Evolutionary conservation across 257 asterid genomes (phyloP), one percentile per base, ranked within the genome.

Genomic region (Apocynum venetum): DNA sequence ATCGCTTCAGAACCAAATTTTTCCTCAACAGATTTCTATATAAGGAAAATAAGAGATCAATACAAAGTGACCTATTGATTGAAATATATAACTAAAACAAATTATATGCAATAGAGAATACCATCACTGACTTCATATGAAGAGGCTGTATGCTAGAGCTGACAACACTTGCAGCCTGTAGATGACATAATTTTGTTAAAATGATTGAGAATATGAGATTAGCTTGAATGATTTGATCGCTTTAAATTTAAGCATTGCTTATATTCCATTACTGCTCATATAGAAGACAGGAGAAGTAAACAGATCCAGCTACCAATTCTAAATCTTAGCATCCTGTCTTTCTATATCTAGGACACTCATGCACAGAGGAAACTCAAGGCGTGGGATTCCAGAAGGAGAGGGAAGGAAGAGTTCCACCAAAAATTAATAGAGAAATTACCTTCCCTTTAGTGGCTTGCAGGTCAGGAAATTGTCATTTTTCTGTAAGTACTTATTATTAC

Each of bases 71-170:
- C 35, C 0, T 51, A n/a, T 59, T 72, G 55, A 35, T 53, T 75
- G 61, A 69, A 44, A 44, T 72, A 49, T 76, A 25, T 20, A 76
- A 11, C 35, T 64, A 4, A 17, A 38, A 19, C 14, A 3, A 71
- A 65, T 47, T 19, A 46, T 53, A 53, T 41, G 65, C 48, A 56
- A n/a, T 69, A 64, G 72, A 67, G 77, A 85, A 76, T 77, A 93
- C 97, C 90, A 86, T 84, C 76, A 88, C 47, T 8, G 91, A 67
- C 80, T 86, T 19, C 96, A 89, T 93, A 84, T 86, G 96, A 46
- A 93, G 92, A 75, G 97, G 97, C 80, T 93, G 97, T 55, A 91
- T 88, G 76, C 91, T 89, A 36, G 97, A 91, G 51, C 89, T 74
- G 67, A 93, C 90, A 52, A 93, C 84, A 75, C 91, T 91, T 78